phyloP scores from a whole-genome alignment of 306 rosid genomes.

The Begonia peltatifolia region DNA sequence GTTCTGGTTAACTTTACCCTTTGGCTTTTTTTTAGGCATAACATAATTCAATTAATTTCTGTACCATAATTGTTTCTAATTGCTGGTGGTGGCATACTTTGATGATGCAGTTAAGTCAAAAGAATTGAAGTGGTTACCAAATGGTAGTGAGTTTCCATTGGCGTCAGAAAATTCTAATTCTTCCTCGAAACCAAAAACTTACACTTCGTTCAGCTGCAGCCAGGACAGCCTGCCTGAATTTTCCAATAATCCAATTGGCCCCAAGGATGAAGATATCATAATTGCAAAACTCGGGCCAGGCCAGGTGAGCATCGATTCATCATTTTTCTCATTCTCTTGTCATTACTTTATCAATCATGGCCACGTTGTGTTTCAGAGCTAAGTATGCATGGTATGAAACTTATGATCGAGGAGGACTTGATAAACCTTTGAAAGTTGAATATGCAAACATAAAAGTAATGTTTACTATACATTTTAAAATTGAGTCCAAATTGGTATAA shows the following conservation, averaged over 20 bases:
- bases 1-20: no score
- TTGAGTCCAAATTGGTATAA: no score
- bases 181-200: constrained; percentile 48
- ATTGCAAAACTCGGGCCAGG: constrained; percentile 73
- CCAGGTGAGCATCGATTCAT: constrained; percentile 37
- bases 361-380: no score
- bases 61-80: neutral
- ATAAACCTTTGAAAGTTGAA: no score
- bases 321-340: neutral
- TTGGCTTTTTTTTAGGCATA: no score
- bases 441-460: no score
- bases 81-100: constrained; percentile 12
- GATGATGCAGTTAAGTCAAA: constrained; percentile 55
- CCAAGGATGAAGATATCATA: constrained; percentile 37
- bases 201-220: constrained; percentile 69
- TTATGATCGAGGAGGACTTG: no score
- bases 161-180: constrained; percentile 33
- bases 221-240: constrained; percentile 59
- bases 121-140: constrained; percentile 65
- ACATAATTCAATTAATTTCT: no score
- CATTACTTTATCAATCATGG: neutral
- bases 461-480: no score
- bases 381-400: no score
- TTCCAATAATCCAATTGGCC: constrained; percentile 32
- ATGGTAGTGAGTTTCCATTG: constrained; percentile 54